Evolutionary conservation across 495 filamentous ascomycete species (phyloP).

Genomic region (Penicillium chermesinum): DNA sequence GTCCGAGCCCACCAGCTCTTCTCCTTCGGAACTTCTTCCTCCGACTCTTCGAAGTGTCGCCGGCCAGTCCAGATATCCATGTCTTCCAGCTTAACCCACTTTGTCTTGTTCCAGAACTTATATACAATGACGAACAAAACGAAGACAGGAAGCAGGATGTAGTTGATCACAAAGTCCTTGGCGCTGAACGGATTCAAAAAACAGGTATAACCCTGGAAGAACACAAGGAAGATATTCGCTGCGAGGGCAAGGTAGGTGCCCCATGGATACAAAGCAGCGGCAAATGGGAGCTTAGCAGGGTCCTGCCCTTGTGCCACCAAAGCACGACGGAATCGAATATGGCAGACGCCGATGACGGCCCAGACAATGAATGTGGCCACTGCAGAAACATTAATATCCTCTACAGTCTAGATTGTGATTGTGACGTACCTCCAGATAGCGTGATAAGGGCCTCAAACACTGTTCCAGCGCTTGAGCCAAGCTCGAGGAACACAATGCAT

Average conservation of each 20-base stretch:
- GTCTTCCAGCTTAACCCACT: constrained; percentile 45
- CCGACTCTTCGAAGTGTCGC: constrained; percentile 28
- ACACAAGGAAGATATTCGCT: constrained; percentile 57
- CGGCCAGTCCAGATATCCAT: constrained; percentile 58
- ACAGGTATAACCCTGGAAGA: constrained; percentile 59
- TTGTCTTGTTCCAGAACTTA: constrained; percentile 56
- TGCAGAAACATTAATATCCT: constrained; percentile 23
- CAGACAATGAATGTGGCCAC: constrained; percentile 67
- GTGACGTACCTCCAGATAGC: constrained; percentile 38
- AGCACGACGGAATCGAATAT: constrained; percentile 61
- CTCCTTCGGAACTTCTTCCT: constrained; percentile 5
- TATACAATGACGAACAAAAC: constrained; percentile 52
- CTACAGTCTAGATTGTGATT: constrained; percentile 28
- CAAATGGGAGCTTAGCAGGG: constrained; percentile 51
- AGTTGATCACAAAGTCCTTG: constrained; percentile 59
- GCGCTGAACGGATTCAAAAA: constrained; percentile 53
- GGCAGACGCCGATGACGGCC: constrained; percentile 58
- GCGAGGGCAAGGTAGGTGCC: constrained; percentile 57
- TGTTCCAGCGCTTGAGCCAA: constrained; percentile 53
- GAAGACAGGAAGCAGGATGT: constrained; percentile 64
- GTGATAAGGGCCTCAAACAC: constrained; percentile 44
- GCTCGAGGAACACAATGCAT: constrained; percentile 61
- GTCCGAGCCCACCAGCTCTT: constrained; percentile 16
- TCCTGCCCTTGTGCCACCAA: constrained; percentile 52
- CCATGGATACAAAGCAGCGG: constrained; percentile 55